These are phyloP conservation scores for Sclerotinia minor DNA, from an alignment of 2,329 filamentous ascomycete genomes.

Conservation along the genomic window DNA sequence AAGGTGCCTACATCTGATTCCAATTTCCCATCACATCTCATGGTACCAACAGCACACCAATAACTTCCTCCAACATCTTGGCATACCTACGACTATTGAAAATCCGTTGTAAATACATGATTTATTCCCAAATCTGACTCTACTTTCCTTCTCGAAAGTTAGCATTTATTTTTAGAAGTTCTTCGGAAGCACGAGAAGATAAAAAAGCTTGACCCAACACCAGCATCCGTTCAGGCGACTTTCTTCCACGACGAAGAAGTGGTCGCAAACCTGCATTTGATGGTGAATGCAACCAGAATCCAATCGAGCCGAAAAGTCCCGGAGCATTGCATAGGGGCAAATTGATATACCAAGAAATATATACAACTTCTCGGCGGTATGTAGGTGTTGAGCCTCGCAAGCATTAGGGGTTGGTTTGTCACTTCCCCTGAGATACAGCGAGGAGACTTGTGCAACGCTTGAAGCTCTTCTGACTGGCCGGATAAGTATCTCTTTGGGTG, in stretches of 20 bases:
- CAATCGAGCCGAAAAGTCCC: background rate
- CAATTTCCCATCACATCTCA: background rate
- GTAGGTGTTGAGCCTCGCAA: constrained; percentile 6
- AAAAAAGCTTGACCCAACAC: constrained; percentile 12
- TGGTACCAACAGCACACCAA: background rate
- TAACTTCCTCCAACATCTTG: background rate
- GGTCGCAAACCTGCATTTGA: constrained; percentile 6
- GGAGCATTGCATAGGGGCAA: constrained; percentile 13
- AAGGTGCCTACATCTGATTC: no score
- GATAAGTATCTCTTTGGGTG: background rate
- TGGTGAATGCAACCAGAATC: constrained; percentile 4
- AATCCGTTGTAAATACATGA: background rate
- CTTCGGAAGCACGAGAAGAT: constrained; percentile 6
- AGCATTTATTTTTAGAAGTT: constrained; percentile 13
- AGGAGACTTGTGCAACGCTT: background rate
- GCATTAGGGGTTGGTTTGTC: constrained; percentile 5
- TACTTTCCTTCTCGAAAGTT: background rate
- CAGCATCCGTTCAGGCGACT: constrained; percentile 16
- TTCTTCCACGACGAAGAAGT: background rate
- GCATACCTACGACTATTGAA: constrained; percentile 18
- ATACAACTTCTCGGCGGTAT: background rate
- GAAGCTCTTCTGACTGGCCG: background rate
- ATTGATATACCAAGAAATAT: background rate
- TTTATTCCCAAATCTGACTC: background rate
- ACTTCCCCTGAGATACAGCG: background rate